Base-by-base conservation (phyloP, 2,329 filamentous ascomycete species). In the Fusarium concolor region DNA sequence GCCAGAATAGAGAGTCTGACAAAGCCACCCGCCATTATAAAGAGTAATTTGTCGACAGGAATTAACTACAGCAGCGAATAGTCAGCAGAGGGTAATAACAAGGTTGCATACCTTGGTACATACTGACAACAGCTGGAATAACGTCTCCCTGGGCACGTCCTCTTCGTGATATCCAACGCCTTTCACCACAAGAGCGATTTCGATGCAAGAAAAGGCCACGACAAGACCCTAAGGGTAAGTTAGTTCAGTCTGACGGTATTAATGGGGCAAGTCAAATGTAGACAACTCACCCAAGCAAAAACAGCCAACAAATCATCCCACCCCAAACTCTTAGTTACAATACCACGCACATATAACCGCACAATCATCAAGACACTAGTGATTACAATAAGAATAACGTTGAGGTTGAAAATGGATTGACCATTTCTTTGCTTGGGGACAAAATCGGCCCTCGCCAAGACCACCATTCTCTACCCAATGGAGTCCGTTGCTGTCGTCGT, bases 1-100 rank as follows among this genome's bases (percentile, higher is more conserved):
- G 62, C 50, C 18, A 74, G 39, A 26, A 74, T 70, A 6, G 71
- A 74, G 10, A 74, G 46, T 29, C 70, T 65, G 26, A 71, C 71
- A 56, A 74, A 63, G 7, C 71, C 70, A 10, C 47, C 53, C 2
- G 60, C 54, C n/a, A 60, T 17, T 38, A 74, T 56, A 49, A 71
- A 74, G 22, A 74, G 28, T 8, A 74, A 43, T 17, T 68, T 56
- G 14, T 61, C 65, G 28, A 71, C 37, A 7, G 71, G 70, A 18
- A 74, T 22, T 5, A 67, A 17, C 67, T 70, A 20, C 22, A 29
- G 11, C 14, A 17, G 15, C 4, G 6, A 6, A 12, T 3, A 22
- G 24, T 63, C 18, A 63, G 44, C 22, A 6, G 15, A n/a, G 41
- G 11, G 35, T 20, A 10, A 14, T 24, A 47, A n/a, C 11, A 17